A percentile compares a stretch with the other conserved stretches of the same genome.
These are phyloP conservation scores for Podila horticola DNA, from an alignment of 192 early-diverging fungal genomes.

Conservation along the genomic window DNA sequence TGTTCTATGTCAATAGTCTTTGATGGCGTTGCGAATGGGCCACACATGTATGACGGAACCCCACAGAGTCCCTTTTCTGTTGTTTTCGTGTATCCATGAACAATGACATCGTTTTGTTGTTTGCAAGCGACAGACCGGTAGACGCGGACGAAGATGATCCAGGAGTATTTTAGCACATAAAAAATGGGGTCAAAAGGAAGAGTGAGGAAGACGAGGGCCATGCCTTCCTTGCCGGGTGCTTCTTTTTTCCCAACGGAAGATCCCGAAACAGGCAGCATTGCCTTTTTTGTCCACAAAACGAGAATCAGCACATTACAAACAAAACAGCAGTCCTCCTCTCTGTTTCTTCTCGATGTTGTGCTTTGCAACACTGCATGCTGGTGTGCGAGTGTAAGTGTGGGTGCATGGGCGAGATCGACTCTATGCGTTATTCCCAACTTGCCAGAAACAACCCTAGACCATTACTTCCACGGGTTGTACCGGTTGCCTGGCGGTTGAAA, in stretches of 20 bases:
- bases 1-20: neutral
- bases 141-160: neutral
- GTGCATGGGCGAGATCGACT: too few species aligned
- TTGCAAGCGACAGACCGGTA: neutral
- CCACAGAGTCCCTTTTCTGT: neutral
- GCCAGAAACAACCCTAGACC: too few species aligned
- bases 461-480: too few species aligned
- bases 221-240: too few species aligned
- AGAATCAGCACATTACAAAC: too few species aligned
- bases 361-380: too few species aligned
- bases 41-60: neutral
- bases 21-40: neutral
- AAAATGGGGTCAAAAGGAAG: neutral
- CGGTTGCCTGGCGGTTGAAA: too few species aligned
- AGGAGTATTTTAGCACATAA: neutral
- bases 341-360: too few species aligned
- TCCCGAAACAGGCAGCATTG: neutral
- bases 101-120: neutral
- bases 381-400: too few species aligned
- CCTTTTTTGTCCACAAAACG: neutral
- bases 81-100: neutral
- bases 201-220: neutral
- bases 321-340: too few species aligned
- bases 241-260: neutral
- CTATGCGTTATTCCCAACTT: too few species aligned